phyloP scores from a whole-genome alignment of 495 filamentous ascomycete genomes.

The Parmelia sp. region DNA sequence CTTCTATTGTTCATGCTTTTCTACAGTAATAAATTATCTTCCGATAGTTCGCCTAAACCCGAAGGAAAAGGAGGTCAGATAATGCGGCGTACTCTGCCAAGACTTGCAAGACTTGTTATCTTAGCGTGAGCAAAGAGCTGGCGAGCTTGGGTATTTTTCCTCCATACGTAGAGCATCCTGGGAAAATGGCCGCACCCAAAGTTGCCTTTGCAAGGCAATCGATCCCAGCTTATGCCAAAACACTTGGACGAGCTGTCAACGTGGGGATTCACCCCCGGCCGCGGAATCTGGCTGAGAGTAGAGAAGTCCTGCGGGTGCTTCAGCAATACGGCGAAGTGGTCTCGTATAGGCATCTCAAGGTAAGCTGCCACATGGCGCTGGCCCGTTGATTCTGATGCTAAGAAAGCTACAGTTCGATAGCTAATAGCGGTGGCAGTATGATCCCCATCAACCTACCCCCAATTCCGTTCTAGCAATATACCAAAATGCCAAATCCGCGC shows the following conservation, averaged over 20 bases:
- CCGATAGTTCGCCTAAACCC: no score
- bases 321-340: slow-evolving; percentile 71
- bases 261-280: slow-evolving; percentile 60
- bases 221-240: slow-evolving; percentile 18
- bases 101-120: no score
- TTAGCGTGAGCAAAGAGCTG: no score
- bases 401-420: slow-evolving; percentile 7
- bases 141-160: no score
- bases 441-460: slow-evolving; percentile 29
- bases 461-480: slow-evolving; percentile 40
- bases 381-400: not conserved
- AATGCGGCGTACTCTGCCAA: no score
- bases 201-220: slow-evolving; percentile 6
- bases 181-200: slow-evolving; percentile 7
- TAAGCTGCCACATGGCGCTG: slow-evolving; percentile 29
- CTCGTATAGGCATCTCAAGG: slow-evolving; percentile 66
- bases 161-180: not conserved
- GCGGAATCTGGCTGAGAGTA: slow-evolving; percentile 59
- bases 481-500: slow-evolving; percentile 31
- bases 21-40: no score
- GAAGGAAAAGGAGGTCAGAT: no score
- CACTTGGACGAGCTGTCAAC: slow-evolving; percentile 40
- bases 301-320: slow-evolving; percentile 62
- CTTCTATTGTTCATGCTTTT: no score
- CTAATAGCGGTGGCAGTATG: slow-evolving; percentile 31